Conservation (phyloP, 2,329 filamentous ascomycete genomes). For the Pseudogymnoascus sp. region DNA sequence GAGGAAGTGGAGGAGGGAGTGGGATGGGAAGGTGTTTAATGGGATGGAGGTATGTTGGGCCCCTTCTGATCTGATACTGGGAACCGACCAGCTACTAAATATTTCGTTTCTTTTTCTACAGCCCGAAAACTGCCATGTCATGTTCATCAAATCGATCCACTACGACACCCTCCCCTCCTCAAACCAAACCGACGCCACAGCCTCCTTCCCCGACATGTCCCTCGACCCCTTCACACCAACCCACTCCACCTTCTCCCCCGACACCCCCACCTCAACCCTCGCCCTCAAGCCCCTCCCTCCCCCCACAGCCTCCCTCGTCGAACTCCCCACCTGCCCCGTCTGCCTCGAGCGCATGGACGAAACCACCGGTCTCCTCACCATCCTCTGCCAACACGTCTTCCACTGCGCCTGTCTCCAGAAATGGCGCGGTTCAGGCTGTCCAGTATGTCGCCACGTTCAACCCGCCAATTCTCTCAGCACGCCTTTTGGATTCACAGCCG, state of each 20-base stretch:
- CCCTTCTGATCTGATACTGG: constrained; percentile 3
- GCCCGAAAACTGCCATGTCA: constrained; percentile 90
- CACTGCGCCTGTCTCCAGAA: constrained; percentile 94
- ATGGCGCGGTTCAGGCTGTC: constrained; percentile 90
- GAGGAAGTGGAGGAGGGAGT: constrained; percentile 70
- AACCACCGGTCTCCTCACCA: constrained; percentile 87
- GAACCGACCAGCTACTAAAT: constrained; percentile 15
- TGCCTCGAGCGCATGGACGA: constrained; percentile 92
- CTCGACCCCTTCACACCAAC: constrained; percentile 54
- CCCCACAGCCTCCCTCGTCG: constrained; percentile 72
- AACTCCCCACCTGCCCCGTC: constrained; percentile 91
- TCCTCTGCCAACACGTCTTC: constrained; percentile 95
- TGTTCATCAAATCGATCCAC: constrained; percentile 87
- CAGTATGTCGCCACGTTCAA: constrained; percentile 85
- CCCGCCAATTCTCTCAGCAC: constrained; percentile 38
- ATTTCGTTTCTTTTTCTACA: constrained; percentile 26
- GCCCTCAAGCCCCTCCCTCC: constrained; percentile 51
- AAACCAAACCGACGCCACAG: constrained; percentile 43
- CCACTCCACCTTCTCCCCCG: constrained; percentile 15
- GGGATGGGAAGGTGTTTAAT: constrained; percentile 91
- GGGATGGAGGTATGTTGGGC: constrained; percentile 63
- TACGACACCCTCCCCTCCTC: constrained; percentile 36
- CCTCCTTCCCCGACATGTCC: constrained; percentile 48
- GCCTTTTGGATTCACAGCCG: constrained; percentile 21
- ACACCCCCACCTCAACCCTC: constrained; percentile 26